Evolutionary conservation across 768 basidiomycete species (phyloP).

Genomic region (Lentinus tigrinus): DNA sequence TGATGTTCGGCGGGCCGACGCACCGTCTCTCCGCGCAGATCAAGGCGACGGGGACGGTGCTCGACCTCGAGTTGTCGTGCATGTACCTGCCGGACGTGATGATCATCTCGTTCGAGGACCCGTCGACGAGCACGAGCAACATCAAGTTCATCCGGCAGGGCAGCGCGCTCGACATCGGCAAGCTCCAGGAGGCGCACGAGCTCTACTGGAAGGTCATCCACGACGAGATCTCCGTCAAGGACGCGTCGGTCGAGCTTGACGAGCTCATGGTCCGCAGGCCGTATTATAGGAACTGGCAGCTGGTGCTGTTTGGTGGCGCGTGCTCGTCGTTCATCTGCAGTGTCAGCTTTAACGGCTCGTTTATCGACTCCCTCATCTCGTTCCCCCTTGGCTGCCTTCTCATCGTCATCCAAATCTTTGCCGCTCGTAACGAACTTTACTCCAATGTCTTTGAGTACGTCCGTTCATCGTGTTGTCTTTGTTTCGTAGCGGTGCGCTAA

Average conservation of each 20-base stretch:
- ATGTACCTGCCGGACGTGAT: slow-evolving; percentile 76
- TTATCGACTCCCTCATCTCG: slow-evolving; percentile 71
- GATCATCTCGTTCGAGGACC: slow-evolving; percentile 82
- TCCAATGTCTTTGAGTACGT: slow-evolving; percentile 75
- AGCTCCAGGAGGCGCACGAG: slow-evolving; percentile 66
- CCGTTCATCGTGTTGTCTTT: not conserved
- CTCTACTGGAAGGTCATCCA: slow-evolving; percentile 89
- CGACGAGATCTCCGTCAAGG: slow-evolving; percentile 72
- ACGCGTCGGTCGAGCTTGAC: slow-evolving; percentile 70
- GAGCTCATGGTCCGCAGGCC: slow-evolving; percentile 66
- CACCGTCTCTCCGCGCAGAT: slow-evolving; percentile 84
- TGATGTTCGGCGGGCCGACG: slow-evolving; percentile 85
- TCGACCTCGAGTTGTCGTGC: slow-evolving; percentile 74
- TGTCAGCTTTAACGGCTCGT: slow-evolving; percentile 70
- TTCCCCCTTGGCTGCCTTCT: slow-evolving; percentile 78
- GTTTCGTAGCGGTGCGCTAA: slow-evolving; percentile 6
- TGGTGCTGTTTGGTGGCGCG: slow-evolving; percentile 71
- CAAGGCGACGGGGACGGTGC: slow-evolving; percentile 71
- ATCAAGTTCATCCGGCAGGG: slow-evolving; percentile 77
- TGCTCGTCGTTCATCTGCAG: slow-evolving; percentile 76
- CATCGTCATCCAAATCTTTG: slow-evolving; percentile 68
- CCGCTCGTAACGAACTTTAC: slow-evolving; percentile 75
- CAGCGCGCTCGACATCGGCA: slow-evolving; percentile 72
- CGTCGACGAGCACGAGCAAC: slow-evolving; percentile 74
- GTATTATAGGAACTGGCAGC: slow-evolving; percentile 58